Conservation (phyloP, 1,284 basidiomycete species). For the Somion occarium region DNA sequence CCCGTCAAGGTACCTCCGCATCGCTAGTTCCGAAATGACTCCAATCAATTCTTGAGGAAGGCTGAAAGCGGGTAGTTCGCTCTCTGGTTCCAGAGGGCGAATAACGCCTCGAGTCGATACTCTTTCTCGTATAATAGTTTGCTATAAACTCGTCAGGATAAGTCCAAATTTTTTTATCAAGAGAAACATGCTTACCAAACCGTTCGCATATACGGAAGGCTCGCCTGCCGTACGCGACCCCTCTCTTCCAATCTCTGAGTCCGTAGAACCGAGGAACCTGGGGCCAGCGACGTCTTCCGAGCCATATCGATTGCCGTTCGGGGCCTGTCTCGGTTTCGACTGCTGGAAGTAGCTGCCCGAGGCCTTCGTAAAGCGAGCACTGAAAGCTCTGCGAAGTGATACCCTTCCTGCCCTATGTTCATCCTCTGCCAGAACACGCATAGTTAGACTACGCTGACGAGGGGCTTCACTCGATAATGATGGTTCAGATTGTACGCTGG, state of each 20-base stretch:
- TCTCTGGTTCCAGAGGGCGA: conserved; percentile 54
- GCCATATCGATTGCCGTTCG: background rate
- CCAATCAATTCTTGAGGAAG: conserved; percentile 62
- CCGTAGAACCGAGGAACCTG: conserved; percentile 31
- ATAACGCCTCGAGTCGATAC: conserved; percentile 54
- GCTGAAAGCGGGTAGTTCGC: conserved; percentile 44
- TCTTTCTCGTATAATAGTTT: conserved; percentile 71
- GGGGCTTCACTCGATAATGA: background rate
- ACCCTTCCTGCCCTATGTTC: background rate
- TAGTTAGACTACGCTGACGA: background rate
- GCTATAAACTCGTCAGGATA: conserved; percentile 19
- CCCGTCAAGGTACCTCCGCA: conserved; percentile 62
- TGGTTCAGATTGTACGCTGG: background rate
- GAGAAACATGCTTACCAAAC: conserved; percentile 35
- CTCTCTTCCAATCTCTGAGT: conserved; percentile 18
- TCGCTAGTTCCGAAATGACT: conserved; percentile 56
- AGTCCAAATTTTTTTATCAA: background rate
- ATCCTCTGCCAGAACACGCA: background rate
- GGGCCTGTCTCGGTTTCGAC: background rate
- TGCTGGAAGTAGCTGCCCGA: background rate
- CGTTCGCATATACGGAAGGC: conserved; percentile 48
- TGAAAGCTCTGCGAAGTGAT: conserved; percentile 17
- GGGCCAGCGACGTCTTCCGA: conserved; percentile 45
- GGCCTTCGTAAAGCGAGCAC: conserved; percentile 17
- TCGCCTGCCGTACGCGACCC: conserved; percentile 59